Evolutionary conservation across 176 grass and related monocot genomes (phyloP).

Genomic region (Microstegium vimineum): DNA sequence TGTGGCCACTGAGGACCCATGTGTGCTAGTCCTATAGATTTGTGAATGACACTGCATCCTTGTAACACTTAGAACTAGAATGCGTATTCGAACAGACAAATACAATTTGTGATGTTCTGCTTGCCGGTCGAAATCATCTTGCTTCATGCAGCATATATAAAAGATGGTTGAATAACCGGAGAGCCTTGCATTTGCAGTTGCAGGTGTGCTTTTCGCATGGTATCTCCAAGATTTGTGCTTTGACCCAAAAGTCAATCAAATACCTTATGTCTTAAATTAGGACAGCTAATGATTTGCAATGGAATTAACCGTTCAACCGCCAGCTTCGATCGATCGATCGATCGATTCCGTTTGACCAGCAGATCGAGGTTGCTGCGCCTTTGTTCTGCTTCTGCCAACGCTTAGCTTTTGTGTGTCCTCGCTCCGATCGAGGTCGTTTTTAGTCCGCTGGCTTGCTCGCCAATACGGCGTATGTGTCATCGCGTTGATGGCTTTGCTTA

Average conservation of each 20-base stretch:
- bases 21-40: not conserved
- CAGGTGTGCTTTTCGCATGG: not conserved
- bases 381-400: constrained; percentile 19
- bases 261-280: not conserved
- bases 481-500: not conserved
- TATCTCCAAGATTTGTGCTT: not conserved
- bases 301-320: not conserved
- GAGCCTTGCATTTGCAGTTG: not conserved
- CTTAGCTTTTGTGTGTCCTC: constrained; percentile 21
- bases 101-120: not conserved
- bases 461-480: constrained; percentile 1
- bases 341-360: constrained; percentile 16
- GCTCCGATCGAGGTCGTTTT: constrained; percentile 29
- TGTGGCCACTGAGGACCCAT: not conserved
- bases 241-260: too few species aligned
- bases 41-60: not conserved
- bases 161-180: not conserved
- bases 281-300: not conserved
- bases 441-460: constrained; percentile 16
- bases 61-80: not conserved
- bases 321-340: not conserved
- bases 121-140: not conserved
- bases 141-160: not conserved
- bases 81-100: not conserved
- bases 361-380: not conserved